Base-by-base conservation (phyloP, 1,284 basidiomycete genomes). In the Trametes polyzona region DNA sequence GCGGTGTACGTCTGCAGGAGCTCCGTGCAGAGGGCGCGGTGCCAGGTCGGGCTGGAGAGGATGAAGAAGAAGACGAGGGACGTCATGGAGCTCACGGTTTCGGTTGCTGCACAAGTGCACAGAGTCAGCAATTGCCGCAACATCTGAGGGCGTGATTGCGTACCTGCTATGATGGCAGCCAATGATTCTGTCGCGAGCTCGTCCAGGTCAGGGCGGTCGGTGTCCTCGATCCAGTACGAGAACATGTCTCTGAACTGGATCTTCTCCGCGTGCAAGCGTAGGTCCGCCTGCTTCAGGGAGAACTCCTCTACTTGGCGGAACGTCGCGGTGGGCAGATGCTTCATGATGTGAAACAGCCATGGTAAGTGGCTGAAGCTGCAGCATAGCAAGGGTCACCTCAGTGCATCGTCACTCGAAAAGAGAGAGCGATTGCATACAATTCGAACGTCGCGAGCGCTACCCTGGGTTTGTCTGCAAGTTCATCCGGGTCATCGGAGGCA, bases 351-450 rank as follows among this genome's bases (percentile, higher is more conserved):
- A n/a, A 44, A 44, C 8, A 44, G 27, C 42, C 42, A 44, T 6
- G 42, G 42, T 9, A 44, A 44, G 27, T 44, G 42, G 42, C 42
- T 44, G 42, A 44, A 44, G 42, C 42, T 44, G 27, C 42, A 9
- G 4, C 5, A 2, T 7, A 7, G 27, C 30, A 14, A 44, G 42
- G 6, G 5, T 35, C 6, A 7, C 33, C 33, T 35, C 6, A 16
- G 30, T n/a, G 33, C 33, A 5, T 4, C 33, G 17, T 35, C 12
- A 14, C n/a, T n/a, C n/a, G n/a, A n/a, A n/a, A n/a, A 4, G 4
- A 4, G 37, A 23, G 8, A 4, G 12, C n/a, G 42, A 29, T n/a
- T 29, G 27, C 40, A 16, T 30, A 44, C 42, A 44, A 44, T 9
- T 44, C 42, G 42, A 44, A 44, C 2, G 42, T 30, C 16, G 27